Conservation (phyloP, 495 filamentous ascomycete species). For the Penicillium argentinense region DNA sequence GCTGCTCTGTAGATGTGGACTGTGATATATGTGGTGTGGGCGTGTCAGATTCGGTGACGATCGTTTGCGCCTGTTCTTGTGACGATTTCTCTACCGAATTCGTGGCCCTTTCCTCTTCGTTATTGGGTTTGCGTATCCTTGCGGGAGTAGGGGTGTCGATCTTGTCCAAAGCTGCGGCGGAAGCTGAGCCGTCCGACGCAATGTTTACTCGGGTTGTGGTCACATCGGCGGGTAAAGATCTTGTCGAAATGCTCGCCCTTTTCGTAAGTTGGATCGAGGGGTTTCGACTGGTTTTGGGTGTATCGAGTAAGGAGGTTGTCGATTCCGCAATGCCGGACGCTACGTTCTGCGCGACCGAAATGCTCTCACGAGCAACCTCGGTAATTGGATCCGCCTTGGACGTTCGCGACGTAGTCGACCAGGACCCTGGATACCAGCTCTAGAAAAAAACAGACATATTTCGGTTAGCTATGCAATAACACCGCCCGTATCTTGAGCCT, state of each 20-base stretch:
- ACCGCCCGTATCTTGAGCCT: neutral
- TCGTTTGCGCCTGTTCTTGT: slow-evolving; percentile 14
- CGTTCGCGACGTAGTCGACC: slow-evolving; percentile 57
- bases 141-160: slow-evolving; percentile 16
- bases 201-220: slow-evolving; percentile 53
- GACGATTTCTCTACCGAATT: slow-evolving; percentile 19
- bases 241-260: slow-evolving; percentile 38
- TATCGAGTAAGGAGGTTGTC: slow-evolving; percentile 32
- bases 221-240: slow-evolving; percentile 48
- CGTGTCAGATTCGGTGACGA: slow-evolving; percentile 10
- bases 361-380: slow-evolving; percentile 75
- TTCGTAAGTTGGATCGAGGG: slow-evolving; percentile 45
- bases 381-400: slow-evolving; percentile 71
- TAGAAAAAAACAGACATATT: slow-evolving; percentile 12
- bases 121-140: slow-evolving; percentile 21
- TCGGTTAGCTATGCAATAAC: slow-evolving; percentile 15
- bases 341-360: slow-evolving; percentile 57
- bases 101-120: slow-evolving; percentile 17
- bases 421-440: slow-evolving; percentile 58
- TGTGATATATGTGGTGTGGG: slow-evolving; percentile 7
- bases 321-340: slow-evolving; percentile 39
- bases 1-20: slow-evolving; percentile 29
- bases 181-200: slow-evolving; percentile 45
- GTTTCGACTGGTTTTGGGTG: slow-evolving; percentile 25
- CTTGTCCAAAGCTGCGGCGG: slow-evolving; percentile 30